These are phyloP conservation scores for Oemleria cerasiformis DNA, from an alignment of 306 rosid species.

Conservation along the genomic window DNA sequence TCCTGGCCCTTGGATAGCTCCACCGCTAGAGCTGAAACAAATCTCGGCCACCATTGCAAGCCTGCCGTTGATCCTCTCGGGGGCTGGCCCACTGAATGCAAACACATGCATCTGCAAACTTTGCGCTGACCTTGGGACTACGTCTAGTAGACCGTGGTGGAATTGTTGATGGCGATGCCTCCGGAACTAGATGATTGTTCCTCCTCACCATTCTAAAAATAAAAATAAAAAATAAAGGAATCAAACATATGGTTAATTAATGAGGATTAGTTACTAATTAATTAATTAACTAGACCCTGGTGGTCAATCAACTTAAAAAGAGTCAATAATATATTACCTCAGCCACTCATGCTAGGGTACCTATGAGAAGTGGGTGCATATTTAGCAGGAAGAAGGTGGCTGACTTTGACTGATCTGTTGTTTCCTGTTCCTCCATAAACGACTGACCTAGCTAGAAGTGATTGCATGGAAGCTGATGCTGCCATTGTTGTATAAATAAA, in stretches of 20 bases:
- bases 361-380: not conserved
- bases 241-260: not conserved
- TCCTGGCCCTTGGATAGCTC: slow-evolving; percentile 64
- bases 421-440: not conserved
- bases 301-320: no score
- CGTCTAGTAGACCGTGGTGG: not conserved
- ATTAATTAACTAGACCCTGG: not conserved
- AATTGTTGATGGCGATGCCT: not conserved
- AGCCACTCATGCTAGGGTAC: slow-evolving; percentile 12
- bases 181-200: not conserved
- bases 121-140: slow-evolving; percentile 41
- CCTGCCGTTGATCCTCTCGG: slow-evolving; percentile 88
- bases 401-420: not conserved
- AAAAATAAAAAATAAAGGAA: not conserved
- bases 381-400: not conserved
- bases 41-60: slow-evolving; percentile 86
- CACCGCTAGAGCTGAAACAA: slow-evolving; percentile 62
- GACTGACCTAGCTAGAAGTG: slow-evolving; percentile 31
- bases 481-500: slow-evolving; percentile 29
- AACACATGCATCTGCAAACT: slow-evolving; percentile 52
- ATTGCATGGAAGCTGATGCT: slow-evolving; percentile 41
- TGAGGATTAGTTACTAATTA: not conserved
- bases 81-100: slow-evolving; percentile 78
- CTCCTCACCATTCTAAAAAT: not conserved
- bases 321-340: not conserved